phyloP scores from a whole-genome alignment of 768 basidiomycete genomes.

The Suillus decipiens region DNA sequence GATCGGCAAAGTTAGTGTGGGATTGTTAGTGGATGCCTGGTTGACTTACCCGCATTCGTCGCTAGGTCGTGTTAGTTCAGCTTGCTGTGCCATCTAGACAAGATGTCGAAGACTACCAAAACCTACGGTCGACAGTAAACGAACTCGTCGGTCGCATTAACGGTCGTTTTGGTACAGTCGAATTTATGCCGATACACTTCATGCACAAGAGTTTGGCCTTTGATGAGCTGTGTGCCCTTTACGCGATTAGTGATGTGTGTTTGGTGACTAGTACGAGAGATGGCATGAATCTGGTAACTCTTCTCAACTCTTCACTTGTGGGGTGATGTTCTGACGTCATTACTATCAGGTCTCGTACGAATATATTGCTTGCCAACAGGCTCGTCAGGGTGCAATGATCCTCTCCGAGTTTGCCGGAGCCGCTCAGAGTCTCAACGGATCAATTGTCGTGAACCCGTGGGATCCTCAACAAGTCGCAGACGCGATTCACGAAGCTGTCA shows the following conservation, averaged over 20 bases:
- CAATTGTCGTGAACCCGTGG: conserved; percentile 98
- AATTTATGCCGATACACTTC: conserved; percentile 99
- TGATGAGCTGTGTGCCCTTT: conserved; percentile 96
- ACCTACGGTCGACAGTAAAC: conserved; percentile 92
- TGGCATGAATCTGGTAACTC: conserved; percentile 95
- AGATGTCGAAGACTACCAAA: conserved; percentile 99
- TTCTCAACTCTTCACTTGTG: conserved; percentile 11
- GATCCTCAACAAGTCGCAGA: conserved; percentile 98
- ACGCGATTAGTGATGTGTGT: conserved; percentile 95
- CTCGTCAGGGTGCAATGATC: conserved; percentile 94
- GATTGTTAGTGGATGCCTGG: neutral
- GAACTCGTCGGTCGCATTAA: conserved; percentile 98
- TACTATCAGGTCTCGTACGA: conserved; percentile 90
- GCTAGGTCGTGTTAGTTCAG: conserved; percentile 90
- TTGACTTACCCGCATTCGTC: conserved; percentile 11
- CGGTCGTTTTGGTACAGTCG: conserved; percentile 97
- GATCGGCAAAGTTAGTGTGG: conserved; percentile 82
- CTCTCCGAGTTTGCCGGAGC: conserved; percentile 98
- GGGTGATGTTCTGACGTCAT: conserved; percentile 12
- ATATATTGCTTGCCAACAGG: conserved; percentile 94
- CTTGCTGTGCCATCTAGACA: conserved; percentile 96
- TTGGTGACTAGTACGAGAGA: conserved; percentile 94
- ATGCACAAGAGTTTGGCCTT: conserved; percentile 95
- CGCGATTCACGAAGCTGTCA: conserved; percentile 94
- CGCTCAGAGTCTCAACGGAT: conserved; percentile 93